These are phyloP conservation scores for Crithidia acanthocephali DNA, from an alignment of 208 protist species.

Conservation along the genomic window DNA sequence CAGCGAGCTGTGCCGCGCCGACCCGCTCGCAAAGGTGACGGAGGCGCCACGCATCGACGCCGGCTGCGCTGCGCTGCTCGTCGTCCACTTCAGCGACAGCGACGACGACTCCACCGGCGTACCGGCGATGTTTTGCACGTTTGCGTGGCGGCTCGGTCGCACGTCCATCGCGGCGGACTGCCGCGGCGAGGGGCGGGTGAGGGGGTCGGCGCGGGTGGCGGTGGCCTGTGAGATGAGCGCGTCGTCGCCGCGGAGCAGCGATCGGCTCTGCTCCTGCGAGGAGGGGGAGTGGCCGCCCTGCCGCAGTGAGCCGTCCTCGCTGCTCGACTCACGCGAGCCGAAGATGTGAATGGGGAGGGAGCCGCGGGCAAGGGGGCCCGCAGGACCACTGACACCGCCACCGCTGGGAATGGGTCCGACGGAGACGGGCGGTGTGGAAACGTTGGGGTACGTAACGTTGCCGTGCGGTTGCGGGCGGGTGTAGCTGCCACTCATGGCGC, in stretches of 20 bases:
- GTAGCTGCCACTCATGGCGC: not conserved
- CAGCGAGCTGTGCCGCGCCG: slow-evolving; percentile 14
- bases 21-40: slow-evolving; percentile 32
- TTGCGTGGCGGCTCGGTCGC: not conserved
- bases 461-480: not conserved
- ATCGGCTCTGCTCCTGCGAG: slow-evolving; percentile 27
- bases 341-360: slow-evolving; percentile 32
- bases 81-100: slow-evolving; percentile 20
- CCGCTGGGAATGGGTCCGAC: not conserved
- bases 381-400: not conserved
- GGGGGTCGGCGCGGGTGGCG: not conserved
- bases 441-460: not conserved
- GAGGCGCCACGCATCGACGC: slow-evolving; percentile 32
- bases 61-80: slow-evolving; percentile 17
- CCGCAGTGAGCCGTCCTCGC: slow-evolving; percentile 22
- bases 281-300: slow-evolving; percentile 33
- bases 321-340: slow-evolving; percentile 13
- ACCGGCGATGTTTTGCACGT: not conserved
- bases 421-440: not conserved
- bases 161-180: slow-evolving; percentile 20
- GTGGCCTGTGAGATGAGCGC: slow-evolving; percentile 7
- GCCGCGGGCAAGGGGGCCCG: not conserved
- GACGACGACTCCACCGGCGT: slow-evolving; percentile 9
- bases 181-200: not conserved
- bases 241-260: slow-evolving; percentile 10